phyloP scores from a whole-genome alignment of 2,329 filamentous ascomycete species.

The Nemania sp. region DNA sequence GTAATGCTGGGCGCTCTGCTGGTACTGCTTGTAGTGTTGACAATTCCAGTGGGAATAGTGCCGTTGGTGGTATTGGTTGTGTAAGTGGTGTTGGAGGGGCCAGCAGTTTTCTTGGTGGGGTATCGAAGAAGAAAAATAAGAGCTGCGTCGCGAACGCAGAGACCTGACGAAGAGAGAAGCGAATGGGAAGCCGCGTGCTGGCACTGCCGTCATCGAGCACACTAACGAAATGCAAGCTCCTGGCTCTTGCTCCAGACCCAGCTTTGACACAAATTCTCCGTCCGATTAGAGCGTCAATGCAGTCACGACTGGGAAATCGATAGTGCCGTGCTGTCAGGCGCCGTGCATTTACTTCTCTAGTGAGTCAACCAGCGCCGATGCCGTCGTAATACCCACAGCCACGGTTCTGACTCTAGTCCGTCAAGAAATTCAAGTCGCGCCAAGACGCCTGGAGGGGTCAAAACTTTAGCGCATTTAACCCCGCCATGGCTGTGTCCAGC shows the following conservation, averaged over 20 bases:
- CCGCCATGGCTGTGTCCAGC: too few relatives aligned
- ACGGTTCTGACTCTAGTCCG: too few relatives aligned
- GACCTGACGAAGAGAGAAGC: conserved; percentile 12
- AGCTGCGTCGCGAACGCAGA: conserved; percentile 6
- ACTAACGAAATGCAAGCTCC: too few relatives aligned
- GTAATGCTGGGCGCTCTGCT: background rate
- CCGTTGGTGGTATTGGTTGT: background rate
- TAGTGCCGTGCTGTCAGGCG: background rate
- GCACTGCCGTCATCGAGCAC: too few relatives aligned
- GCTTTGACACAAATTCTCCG: too few relatives aligned
- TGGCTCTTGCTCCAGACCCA: too few relatives aligned
- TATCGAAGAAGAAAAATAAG: conserved; percentile 9
- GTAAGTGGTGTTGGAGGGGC: background rate
- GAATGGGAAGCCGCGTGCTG: conserved; percentile 11
- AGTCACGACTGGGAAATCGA: background rate
- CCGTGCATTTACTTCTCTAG: background rate
- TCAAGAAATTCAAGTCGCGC: too few relatives aligned
- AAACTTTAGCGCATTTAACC: too few relatives aligned
- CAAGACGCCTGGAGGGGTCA: too few relatives aligned
- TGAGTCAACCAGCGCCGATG: conserved; percentile 27
- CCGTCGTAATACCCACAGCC: background rate
- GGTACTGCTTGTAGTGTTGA: too few relatives aligned
- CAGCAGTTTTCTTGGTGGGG: conserved; percentile 18
- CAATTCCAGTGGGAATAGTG: too few relatives aligned
- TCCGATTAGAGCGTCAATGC: background rate